Percentiles rank a stretch among this genome's conserved stretches.
Conservation (phyloP, 129 eudicot species). For the Glebionis coronaria region DNA sequence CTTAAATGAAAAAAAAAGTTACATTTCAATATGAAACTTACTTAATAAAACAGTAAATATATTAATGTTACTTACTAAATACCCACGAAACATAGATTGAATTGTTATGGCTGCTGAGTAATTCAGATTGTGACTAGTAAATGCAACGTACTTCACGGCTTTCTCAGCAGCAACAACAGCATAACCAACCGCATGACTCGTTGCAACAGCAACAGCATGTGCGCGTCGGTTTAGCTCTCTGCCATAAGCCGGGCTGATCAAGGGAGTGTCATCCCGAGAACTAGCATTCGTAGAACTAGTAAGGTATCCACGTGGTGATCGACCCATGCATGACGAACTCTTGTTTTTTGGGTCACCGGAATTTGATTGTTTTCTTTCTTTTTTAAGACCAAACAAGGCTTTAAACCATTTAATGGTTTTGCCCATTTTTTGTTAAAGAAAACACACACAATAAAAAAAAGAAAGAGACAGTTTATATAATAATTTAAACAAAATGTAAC, state of each 20-base stretch:
- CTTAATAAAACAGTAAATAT: conserved; percentile 3
- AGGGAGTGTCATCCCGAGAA: conserved; percentile 53
- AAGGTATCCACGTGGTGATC: conserved; percentile 34
- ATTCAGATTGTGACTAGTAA: conserved; percentile 44
- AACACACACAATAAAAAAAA: not conserved
- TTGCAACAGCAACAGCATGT: conserved; percentile 77
- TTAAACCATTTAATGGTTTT: conserved; percentile 78
- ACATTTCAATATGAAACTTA: not conserved
- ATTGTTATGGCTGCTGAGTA: conserved; percentile 58
- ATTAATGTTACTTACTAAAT: conserved; percentile 44
- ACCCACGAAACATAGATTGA: conserved; percentile 68
- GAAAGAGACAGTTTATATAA: conserved; percentile 14
- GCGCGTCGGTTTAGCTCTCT: conserved; percentile 66
- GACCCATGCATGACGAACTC: conserved; percentile 29
- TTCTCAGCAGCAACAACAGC: conserved; percentile 85
- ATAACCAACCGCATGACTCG: conserved; percentile 72
- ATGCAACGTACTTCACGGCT: conserved; percentile 52
- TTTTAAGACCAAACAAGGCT: conserved; percentile 51
- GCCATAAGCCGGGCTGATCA: conserved; percentile 38
- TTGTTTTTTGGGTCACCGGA: conserved; percentile 44
- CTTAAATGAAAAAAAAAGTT: not conserved
- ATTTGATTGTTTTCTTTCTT: conserved; percentile 27
- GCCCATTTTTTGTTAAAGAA: conserved; percentile 50
- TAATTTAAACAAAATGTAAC: conserved; percentile 18
- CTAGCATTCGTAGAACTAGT: conserved; percentile 39